phyloP scores from a whole-genome alignment of 2,329 filamentous ascomycete species.

The Hypoxylon sp. region DNA sequence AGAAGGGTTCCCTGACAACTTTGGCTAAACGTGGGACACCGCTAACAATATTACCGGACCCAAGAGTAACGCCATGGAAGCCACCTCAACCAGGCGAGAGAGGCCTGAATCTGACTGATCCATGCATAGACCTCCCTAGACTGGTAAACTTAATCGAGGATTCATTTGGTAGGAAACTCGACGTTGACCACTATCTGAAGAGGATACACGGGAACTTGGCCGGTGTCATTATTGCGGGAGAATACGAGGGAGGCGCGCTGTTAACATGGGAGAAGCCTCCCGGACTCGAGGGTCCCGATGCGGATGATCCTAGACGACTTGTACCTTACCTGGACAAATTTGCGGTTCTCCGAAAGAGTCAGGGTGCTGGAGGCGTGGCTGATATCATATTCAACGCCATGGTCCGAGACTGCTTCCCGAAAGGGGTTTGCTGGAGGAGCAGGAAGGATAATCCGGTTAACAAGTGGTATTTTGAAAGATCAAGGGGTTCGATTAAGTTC shows the following conservation, averaged over 20 bases:
- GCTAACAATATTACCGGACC: conserved; percentile 81
- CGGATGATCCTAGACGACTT: conserved; percentile 65
- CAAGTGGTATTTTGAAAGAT: conserved; percentile 98
- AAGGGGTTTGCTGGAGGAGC: conserved; percentile 92
- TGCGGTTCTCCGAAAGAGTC: conserved; percentile 85
- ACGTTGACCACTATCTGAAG: conserved; percentile 81
- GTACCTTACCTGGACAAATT: conserved; percentile 98
- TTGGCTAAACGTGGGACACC: conserved; percentile 93
- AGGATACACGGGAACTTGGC: conserved; percentile 85
- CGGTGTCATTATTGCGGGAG: conserved; percentile 91
- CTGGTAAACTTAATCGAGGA: conserved; percentile 91
- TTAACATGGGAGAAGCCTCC: conserved; percentile 90
- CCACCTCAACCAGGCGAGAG: conserved; percentile 67
- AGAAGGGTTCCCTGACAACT: conserved; percentile 67
- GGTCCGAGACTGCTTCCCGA: conserved; percentile 86
- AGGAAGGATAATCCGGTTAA: conserved; percentile 93
- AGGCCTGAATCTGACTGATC: conserved; percentile 77
- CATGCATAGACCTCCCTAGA: conserved; percentile 81
- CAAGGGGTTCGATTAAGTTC: conserved; percentile 83
- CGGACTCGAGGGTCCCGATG: conserved; percentile 63
- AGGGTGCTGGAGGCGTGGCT: conserved; percentile 90
- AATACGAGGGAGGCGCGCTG: conserved; percentile 95
- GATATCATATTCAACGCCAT: conserved; percentile 97
- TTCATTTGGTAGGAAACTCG: conserved; percentile 85
- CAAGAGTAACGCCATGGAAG: conserved; percentile 71